Percentiles rank a stretch among this genome's conserved stretches.
Evolutionary conservation across 1,284 basidiomycete species (phyloP).

Genomic region (Apiotrichum sp.): DNA sequence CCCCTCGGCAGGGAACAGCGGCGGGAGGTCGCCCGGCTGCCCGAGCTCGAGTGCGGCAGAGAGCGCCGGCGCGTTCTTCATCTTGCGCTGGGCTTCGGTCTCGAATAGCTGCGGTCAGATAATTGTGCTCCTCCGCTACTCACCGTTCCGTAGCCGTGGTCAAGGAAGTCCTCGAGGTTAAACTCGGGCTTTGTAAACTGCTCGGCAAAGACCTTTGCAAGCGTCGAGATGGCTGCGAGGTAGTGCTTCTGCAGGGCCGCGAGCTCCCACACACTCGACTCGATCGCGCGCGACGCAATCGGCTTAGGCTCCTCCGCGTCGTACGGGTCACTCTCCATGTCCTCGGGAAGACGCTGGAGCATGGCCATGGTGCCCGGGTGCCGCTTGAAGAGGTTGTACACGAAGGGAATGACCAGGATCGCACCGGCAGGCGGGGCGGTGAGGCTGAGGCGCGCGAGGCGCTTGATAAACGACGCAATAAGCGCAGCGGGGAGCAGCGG

Average conservation of each 20-base stretch:
- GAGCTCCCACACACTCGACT: conserved; percentile 90
- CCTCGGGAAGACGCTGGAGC: conserved; percentile 62
- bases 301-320: conserved; percentile 64
- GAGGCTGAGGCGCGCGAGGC: conserved; percentile 76
- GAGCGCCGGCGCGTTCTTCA: conserved; percentile 71
- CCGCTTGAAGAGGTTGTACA: conserved; percentile 88
- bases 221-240: conserved; percentile 70
- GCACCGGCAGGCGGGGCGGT: conserved; percentile 83
- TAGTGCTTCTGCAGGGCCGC: conserved; percentile 76
- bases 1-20: conserved; percentile 5
- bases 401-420: conserved; percentile 84
- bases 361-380: conserved; percentile 89
- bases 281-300: conserved; percentile 67
- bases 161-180: conserved; percentile 90
- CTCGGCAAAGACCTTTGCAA: conserved; percentile 80
- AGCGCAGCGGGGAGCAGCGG: conserved; percentile 85
- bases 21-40: neutral
- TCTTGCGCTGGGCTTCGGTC: conserved; percentile 70
- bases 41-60: conserved; percentile 35
- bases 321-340: conserved; percentile 52
- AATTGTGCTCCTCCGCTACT: no score
- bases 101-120: conserved; percentile 58
- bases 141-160: conserved; percentile 84
- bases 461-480: conserved; percentile 90
- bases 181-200: conserved; percentile 89